Evolutionary conservation across 345 rosid species (phyloP).

Genomic region (Citrus inodora): DNA sequence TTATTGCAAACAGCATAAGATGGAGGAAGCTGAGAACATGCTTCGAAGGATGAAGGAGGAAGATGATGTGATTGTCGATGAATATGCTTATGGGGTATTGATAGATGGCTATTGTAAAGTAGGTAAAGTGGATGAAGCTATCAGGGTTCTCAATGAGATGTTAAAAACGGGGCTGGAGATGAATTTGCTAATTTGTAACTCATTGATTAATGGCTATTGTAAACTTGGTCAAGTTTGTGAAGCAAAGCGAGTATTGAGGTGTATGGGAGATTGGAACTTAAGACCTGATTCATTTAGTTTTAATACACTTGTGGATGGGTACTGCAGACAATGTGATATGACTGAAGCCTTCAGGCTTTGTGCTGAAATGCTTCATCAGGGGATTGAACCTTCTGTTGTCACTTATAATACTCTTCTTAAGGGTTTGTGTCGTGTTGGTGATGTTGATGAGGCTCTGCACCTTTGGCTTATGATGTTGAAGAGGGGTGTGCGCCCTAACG

Average conservation of each 20-base stretch:
- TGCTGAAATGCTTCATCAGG: conserved; percentile 45
- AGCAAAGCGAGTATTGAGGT: conserved; percentile 40
- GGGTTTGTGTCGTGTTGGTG: conserved; percentile 55
- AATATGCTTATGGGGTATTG: conserved; percentile 64
- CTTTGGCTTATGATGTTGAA: conserved; percentile 66
- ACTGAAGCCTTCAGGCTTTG: conserved; percentile 61
- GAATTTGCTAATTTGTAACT: conserved; percentile 66
- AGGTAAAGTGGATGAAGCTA: conserved; percentile 57
- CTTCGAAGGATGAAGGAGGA: conserved; percentile 33
- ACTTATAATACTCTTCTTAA: conserved; percentile 82
- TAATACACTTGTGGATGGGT: conserved; percentile 75
- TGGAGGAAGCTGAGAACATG: conserved; percentile 61
- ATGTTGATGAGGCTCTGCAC: conserved; percentile 49
- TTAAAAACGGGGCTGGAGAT: conserved; percentile 52
- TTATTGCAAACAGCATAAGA: conserved; percentile 44
- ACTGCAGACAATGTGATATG: conserved; percentile 50
- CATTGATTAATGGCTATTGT: conserved; percentile 77
- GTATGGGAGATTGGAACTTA: conserved; percentile 55
- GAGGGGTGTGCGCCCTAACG: conserved; percentile 49
- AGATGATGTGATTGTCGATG: conserved; percentile 45
- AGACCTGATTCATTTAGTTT: conserved; percentile 70
- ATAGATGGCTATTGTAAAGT: conserved; percentile 71
- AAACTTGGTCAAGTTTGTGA: conserved; percentile 48
- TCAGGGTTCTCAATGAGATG: conserved; percentile 61
- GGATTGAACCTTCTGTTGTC: conserved; percentile 45